Conservation (phyloP, 768 basidiomycete species). For the Tylopilus sp. region DNA sequence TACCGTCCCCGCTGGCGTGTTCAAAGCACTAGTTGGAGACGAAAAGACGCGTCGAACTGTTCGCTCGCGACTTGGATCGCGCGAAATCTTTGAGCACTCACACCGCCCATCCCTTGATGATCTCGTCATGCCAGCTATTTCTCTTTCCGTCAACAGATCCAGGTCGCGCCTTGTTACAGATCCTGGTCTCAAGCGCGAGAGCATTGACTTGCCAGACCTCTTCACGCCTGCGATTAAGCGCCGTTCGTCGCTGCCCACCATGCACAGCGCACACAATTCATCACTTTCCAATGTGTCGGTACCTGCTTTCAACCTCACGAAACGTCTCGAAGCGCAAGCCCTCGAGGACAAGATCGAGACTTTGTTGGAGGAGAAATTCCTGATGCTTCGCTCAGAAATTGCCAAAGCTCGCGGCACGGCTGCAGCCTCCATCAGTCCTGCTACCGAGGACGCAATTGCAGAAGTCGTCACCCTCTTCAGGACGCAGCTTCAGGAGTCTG, state of each 20-base stretch:
- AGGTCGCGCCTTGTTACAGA: conserved; percentile 57
- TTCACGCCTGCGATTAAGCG: conserved; percentile 45
- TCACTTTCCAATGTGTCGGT: conserved; percentile 43
- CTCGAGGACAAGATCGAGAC: conserved; percentile 58
- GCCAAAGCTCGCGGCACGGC: conserved; percentile 22
- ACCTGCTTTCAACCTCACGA: conserved; percentile 49
- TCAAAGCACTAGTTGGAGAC: conserved; percentile 73
- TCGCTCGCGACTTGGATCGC: conserved; percentile 73
- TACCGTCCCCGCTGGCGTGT: conserved; percentile 81
- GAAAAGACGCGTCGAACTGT: conserved; percentile 67
- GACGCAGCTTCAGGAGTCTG: conserved; percentile 61
- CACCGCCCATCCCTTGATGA: conserved; percentile 77
- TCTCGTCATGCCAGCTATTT: conserved; percentile 61
- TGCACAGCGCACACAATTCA: conserved; percentile 44
- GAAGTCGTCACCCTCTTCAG: conserved; percentile 70
- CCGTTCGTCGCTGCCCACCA: conserved; percentile 55
- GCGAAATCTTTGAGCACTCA: conserved; percentile 68
- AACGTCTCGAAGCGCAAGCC: conserved; percentile 55
- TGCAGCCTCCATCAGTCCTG: conserved; percentile 35
- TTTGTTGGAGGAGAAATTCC: conserved; percentile 70
- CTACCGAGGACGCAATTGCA: conserved; percentile 58
- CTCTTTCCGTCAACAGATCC: conserved; percentile 55
- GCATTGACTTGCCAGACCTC: conserved; percentile 35
- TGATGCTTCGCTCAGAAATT: conserved; percentile 43
- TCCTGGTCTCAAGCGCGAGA: conserved; percentile 40